These are phyloP conservation scores for Penicillium frequentans DNA, from an alignment of 2,329 filamentous ascomycete species.

Conservation along the genomic window DNA sequence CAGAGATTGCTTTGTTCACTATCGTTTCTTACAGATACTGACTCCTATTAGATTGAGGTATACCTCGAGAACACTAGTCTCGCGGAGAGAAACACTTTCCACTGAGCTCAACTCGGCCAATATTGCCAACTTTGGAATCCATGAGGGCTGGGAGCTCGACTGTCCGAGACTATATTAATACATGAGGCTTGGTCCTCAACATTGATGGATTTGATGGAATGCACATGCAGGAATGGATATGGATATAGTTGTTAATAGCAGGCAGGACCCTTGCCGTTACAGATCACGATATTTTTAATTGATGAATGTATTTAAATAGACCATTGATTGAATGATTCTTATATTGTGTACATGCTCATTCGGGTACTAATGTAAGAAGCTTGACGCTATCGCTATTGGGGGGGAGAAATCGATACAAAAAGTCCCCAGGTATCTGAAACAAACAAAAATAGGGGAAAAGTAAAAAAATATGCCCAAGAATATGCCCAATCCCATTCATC, in stretches of 20 bases:
- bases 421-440: constrained; percentile 27
- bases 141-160: too few relatives aligned
- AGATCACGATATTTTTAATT: background rate
- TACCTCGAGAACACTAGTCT: constrained; percentile 22
- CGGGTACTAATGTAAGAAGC: constrained; percentile 14
- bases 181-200: too few relatives aligned
- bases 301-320: constrained; percentile 1
- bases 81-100: constrained; percentile 13
- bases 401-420: constrained; percentile 4
- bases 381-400: constrained; percentile 23
- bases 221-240: background rate
- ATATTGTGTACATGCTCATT: constrained; percentile 19
- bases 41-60: constrained; percentile 14
- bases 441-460: constrained; percentile 15
- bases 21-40: background rate
- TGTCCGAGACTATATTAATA: too few relatives aligned
- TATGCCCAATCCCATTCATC: constrained; percentile 20
- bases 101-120: constrained; percentile 2
- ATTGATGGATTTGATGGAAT: background rate
- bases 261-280: background rate
- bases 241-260: background rate
- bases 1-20: background rate
- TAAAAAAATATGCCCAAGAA: constrained; percentile 19
- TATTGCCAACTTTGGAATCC: too few relatives aligned
- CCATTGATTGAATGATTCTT: background rate